phyloP scores from a whole-genome alignment of 257 asterid genomes.

The Solanum acaule region DNA sequence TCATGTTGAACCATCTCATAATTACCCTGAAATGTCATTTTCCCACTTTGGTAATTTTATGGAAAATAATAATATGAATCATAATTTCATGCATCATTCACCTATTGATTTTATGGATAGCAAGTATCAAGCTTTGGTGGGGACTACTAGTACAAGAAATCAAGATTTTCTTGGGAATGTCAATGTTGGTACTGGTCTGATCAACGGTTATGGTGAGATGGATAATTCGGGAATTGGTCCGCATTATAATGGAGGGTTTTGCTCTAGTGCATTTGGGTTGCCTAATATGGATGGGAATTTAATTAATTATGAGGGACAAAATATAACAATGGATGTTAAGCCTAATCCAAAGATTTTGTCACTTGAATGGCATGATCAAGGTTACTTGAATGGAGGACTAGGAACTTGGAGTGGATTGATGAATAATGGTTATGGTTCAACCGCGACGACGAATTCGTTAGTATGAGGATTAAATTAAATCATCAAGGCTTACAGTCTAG shows the following conservation, averaged over 20 bases:
- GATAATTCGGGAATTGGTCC: background rate
- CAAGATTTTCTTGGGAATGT: slow-evolving; percentile 25
- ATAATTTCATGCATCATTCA: slow-evolving; percentile 13
- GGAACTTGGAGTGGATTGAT: slow-evolving; percentile 87
- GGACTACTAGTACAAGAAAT: slow-evolving; percentile 5
- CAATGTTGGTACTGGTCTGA: background rate
- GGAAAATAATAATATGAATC: background rate
- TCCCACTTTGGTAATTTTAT: slow-evolving; percentile 15
- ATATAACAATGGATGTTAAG: slow-evolving; percentile 23
- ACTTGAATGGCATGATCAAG: slow-evolving; percentile 71
- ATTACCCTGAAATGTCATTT: slow-evolving; percentile 26
- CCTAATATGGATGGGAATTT: background rate
- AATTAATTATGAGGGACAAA: background rate
- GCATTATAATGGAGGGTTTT: slow-evolving; percentile 13
- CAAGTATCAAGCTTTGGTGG: slow-evolving; percentile 35
- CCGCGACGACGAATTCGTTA: slow-evolving; percentile 27
- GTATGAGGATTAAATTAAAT: slow-evolving; percentile 6
- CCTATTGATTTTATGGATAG: slow-evolving; percentile 60
- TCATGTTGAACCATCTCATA: slow-evolving; percentile 3
- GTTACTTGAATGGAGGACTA: slow-evolving; percentile 38
- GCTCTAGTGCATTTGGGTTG: slow-evolving; percentile 32
- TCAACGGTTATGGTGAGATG: slow-evolving; percentile 8
- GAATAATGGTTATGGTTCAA: slow-evolving; percentile 63
- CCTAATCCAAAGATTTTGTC: slow-evolving; percentile 55
- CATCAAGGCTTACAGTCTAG: background rate